Base-by-base conservation (phyloP, 176 grass and related monocot species). In the Ensete glaucum region DNA sequence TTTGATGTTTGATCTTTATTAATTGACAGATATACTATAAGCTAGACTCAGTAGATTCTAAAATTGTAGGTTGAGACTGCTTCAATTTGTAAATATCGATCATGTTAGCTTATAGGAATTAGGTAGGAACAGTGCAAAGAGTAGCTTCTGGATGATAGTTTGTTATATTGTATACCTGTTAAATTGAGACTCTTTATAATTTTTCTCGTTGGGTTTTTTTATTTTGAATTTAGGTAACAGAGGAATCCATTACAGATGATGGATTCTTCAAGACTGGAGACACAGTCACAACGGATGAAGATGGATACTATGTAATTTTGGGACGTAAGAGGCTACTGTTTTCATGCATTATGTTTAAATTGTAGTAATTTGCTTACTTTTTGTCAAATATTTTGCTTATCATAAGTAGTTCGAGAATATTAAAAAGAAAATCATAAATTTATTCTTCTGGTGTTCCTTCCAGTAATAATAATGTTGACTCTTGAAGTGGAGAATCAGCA, bases 181-280 rank as follows among this genome's bases (percentile, higher is more conserved):
- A 43, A 15, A 43, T 67, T 43, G 65, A 16, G 25, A 43, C 43
- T 20, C 24, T 23, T 10, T 11, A 8, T 3, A 50, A 8, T 69
- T 69, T 48, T 69, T 48, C 26, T 69, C 67, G 50, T 69, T 70
- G 67, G 65, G 14, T 54, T 74, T 59, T 67, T 59, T 54, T 67
- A 26, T 68, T 82, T 90, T 80, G 62, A n/a, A 72, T 86, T 65
- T 80, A 98, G 94, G 81, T 83, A 80, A 98, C 94, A 20, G 71
- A 78, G 64, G 88, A 85, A 77, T 93, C 94, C 73, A 91, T 98
- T 82, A 91, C 77, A 63, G 75, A 85, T 53, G 90, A 83, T 81
- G 94, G 94, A 2, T 98, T 89, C 75, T 98, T 98, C 80, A 98
- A 89, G 81, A 98, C 90, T 72, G 90, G 94, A 52, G 94, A 98